Evolutionary conservation across 371 early-diverging fungal genomes (phyloP).

Genomic region (Coemansia sp.): DNA sequence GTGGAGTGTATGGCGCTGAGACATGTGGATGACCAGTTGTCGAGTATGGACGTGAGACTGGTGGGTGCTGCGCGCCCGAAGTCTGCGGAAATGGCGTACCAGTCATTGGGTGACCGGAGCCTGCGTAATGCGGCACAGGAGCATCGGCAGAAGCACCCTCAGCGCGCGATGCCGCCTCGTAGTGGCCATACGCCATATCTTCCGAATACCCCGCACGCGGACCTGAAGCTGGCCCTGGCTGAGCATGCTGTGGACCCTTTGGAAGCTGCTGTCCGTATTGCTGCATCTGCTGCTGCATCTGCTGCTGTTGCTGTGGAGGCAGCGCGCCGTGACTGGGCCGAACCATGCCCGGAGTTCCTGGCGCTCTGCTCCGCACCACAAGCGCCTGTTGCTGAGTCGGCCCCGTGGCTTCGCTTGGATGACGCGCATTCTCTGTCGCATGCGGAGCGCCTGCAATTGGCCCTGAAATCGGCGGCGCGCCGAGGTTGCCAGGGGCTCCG

Average conservation of each 20-base stretch:
- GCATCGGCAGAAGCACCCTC: constrained; percentile 17
- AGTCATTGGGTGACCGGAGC: constrained; percentile 10
- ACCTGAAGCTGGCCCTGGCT: constrained; percentile 4
- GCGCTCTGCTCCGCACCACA: constrained; percentile 13
- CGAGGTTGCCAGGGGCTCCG: constrained; percentile 47
- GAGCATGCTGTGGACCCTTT: neutral
- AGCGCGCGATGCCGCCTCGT: constrained; percentile 21
- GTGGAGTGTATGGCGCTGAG: constrained; percentile 9
- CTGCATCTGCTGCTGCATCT: constrained; percentile 1
- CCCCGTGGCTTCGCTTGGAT: constrained; percentile 13
- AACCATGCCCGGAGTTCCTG: constrained; percentile 16
- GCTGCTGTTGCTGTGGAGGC: constrained; percentile 25
- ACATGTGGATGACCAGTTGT: constrained; percentile 20
- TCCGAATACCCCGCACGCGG: constrained; percentile 35
- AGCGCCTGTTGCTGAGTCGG: constrained; percentile 11
- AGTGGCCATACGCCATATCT: constrained; percentile 25
- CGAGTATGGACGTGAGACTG: constrained; percentile 25
- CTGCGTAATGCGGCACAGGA: constrained; percentile 17
- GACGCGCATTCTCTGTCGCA: constrained; percentile 17
- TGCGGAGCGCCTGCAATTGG: constrained; percentile 34
- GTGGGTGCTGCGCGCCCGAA: constrained; percentile 22
- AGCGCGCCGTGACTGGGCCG: constrained; percentile 16
- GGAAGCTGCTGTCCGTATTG: neutral
- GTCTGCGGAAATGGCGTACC: constrained; percentile 30
- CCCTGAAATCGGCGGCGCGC: constrained; percentile 28